phyloP scores from a whole-genome alignment of 208 protist genomes.

The Eutreptiella sp. region DNA sequence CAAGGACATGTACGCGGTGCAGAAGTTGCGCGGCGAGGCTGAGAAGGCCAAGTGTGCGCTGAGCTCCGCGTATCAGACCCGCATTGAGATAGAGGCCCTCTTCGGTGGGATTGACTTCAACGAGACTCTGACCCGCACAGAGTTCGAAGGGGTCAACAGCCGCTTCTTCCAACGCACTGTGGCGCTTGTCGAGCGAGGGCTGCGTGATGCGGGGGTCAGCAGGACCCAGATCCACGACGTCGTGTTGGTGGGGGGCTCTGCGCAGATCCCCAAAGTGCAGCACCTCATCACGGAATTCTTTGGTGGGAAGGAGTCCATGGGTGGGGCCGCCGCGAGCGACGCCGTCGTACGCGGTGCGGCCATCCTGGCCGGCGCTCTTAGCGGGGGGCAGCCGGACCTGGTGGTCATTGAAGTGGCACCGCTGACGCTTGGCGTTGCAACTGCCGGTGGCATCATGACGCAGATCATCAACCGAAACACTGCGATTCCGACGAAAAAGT shows the following conservation, averaged over 20 bases:
- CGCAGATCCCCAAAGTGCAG: conserved; percentile 87
- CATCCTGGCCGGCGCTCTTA: conserved; percentile 85
- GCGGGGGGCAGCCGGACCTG: conserved; percentile 28
- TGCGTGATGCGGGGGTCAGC: conserved; percentile 71
- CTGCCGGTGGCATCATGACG: conserved; percentile 65
- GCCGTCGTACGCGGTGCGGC: conserved; percentile 91
- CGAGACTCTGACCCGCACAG: conserved; percentile 57
- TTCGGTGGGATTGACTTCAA: conserved; percentile 75
- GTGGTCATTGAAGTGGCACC: conserved; percentile 56
- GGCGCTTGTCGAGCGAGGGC: conserved; percentile 69
- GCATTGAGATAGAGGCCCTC: conserved; percentile 84
- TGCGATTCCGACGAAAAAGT: conserved; percentile 14
- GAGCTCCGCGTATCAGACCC: conserved; percentile 50
- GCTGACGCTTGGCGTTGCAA: conserved; percentile 68
- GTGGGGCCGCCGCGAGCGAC: conserved; percentile 87
- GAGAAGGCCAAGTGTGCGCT: conserved; percentile 88
- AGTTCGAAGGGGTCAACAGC: conserved; percentile 86
- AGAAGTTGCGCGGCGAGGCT: conserved; percentile 66
- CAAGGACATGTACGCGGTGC: conserved; percentile 31
- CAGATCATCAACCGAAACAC: conserved; percentile 6
- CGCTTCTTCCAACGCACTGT: conserved; percentile 86
- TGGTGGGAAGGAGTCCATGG: conserved; percentile 74
- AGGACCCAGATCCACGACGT: conserved; percentile 85
- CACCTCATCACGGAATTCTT: conserved; percentile 82
- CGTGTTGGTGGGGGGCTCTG: conserved; percentile 84